These are phyloP conservation scores for Trifolium pratense DNA, from an alignment of 306 rosid species.

Conservation along the genomic window DNA sequence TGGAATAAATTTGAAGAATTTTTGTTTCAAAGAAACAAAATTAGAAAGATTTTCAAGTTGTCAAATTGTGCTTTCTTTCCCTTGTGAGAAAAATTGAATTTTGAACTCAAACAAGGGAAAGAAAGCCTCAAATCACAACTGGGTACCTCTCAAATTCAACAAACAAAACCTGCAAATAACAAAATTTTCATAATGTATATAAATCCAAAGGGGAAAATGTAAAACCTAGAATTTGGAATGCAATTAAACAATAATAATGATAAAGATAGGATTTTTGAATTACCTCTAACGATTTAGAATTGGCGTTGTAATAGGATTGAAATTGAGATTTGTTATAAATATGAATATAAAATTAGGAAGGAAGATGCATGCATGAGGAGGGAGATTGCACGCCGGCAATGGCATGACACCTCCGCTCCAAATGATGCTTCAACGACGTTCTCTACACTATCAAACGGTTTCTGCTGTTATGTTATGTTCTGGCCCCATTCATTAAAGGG, in stretches of 20 bases:
- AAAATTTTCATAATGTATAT: constrained; percentile 23
- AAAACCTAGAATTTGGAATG: background rate
- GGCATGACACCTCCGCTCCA: background rate
- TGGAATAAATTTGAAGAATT: background rate
- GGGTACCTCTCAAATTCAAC: constrained; percentile 44
- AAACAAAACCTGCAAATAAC: constrained; percentile 49
- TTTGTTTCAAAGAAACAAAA: constrained; percentile 1
- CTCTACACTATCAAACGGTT: too few species aligned
- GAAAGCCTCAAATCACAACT: constrained; percentile 51
- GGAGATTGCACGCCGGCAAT: background rate
- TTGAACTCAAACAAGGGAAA: constrained; percentile 60
- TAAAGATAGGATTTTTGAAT: background rate
- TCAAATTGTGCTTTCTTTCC: constrained; percentile 60
- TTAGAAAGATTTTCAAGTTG: constrained; percentile 1
- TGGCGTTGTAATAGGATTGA: background rate
- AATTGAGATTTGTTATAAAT: background rate
- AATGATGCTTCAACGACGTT: background rate
- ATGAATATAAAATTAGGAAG: background rate
- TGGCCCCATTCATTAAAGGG: too few species aligned
- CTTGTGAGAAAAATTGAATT: constrained; percentile 46
- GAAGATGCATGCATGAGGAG: background rate
- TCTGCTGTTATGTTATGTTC: too few species aligned
- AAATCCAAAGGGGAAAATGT: background rate
- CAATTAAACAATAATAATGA: background rate
- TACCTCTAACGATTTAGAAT: constrained; percentile 42